Evolutionary conservation across 176 grass and related monocot species (phyloP), one percentile per base, ranked within the genome.

Genomic region (Oryza meridionalis): DNA sequence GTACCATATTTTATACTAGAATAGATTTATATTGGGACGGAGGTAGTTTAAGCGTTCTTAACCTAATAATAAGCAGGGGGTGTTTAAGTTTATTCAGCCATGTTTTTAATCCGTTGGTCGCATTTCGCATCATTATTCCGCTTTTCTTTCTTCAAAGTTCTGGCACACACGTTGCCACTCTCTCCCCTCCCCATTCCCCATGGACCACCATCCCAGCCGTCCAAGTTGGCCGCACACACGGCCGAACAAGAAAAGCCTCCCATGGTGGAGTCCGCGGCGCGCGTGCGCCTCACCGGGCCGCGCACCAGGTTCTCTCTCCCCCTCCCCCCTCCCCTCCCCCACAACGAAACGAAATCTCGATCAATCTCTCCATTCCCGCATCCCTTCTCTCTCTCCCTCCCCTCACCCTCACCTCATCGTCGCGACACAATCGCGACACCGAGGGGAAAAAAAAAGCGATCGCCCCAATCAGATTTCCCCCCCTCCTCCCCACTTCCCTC

Each of bases 201-300:
- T 51, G 49, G 49, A 51, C 49, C 49, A 40, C 32, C 69, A 69
- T 69, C 49, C 12, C 61, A 73, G 33, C 72, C 65, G 73, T 77
- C 73, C 73, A 77, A 65, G 70, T 67, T 64, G 66, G 75, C 75
- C 67, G 37, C 79, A 25, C 79, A 77, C 66, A 29, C 53, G n/a
- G 43, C 72, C 14, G 66, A 29, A 73, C 32, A 24, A 32, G 61
- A 70, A 84, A 69, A 27, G 44, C 47, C 76, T n/a, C 64, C 82
- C 86, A 79, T 83, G 80, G 74, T 83, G 70, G 67, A 69, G 68
- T 82, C 33, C 67, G 68, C 49, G 73, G 67, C 71, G 86, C 64
- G 33, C 72, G 67, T 72, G 86, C 49, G 72, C 79, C 73, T 65
- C 55, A 21, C 55, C 7, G 55, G 19, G 19, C 19, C 72, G 78